These are phyloP conservation scores for Mucor velutinosus DNA, from an alignment of 371 early-diverging fungal genomes.

Conservation along the genomic window DNA sequence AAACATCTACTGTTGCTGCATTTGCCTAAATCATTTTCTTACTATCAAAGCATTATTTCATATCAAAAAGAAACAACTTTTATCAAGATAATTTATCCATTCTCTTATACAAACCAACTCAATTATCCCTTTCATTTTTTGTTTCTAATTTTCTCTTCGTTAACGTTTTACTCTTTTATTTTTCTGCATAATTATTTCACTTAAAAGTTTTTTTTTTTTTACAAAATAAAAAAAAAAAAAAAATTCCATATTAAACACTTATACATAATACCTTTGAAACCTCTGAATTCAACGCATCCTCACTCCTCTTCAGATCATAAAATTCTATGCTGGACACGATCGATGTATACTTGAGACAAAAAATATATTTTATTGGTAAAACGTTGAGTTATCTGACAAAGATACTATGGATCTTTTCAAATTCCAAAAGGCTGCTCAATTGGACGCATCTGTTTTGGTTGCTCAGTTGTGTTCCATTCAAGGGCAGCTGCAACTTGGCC, in stretches of 20 bases:
- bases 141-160: constrained; percentile 1
- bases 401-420: constrained; percentile 35
- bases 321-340: not conserved
- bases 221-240: not conserved
- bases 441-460: constrained; percentile 20
- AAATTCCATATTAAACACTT: not conserved
- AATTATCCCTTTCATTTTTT: not conserved
- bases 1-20: constrained; percentile 23
- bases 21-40: constrained; percentile 19
- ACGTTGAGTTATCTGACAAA: constrained; percentile 22
- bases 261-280: not conserved
- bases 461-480: not conserved
- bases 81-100: not conserved
- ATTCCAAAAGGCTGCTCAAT: constrained; percentile 32
- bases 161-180: not conserved
- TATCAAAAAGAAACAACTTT: constrained; percentile 4
- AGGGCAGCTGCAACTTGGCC: constrained; percentile 39
- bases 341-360: not conserved
- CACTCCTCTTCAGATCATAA: not conserved
- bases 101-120: not conserved
- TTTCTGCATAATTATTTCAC: not conserved
- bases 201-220: constrained; percentile 4
- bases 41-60: not conserved
- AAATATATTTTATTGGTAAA: not conserved
- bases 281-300: not conserved